phyloP scores from a whole-genome alignment of 2,329 filamentous ascomycete species.

The Stachybotrys chartarum region DNA sequence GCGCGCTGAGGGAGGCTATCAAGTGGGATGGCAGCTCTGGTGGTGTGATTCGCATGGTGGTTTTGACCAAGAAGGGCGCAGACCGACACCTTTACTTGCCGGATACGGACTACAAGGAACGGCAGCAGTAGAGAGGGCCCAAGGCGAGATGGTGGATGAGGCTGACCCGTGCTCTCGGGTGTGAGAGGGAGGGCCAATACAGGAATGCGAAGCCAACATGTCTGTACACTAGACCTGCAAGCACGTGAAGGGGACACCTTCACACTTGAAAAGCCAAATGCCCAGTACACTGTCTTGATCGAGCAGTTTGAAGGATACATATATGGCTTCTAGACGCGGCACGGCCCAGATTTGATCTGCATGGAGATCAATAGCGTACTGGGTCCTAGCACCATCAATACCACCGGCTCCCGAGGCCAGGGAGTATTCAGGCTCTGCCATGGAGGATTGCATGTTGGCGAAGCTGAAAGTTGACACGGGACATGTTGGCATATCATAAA shows the following conservation, averaged over 20 bases:
- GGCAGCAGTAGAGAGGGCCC: slow-evolving; percentile 47
- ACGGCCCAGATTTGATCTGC: too few species aligned
- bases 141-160: not conserved
- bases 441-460: too few species aligned
- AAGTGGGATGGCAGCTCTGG: slow-evolving; percentile 99
- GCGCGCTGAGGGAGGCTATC: slow-evolving; percentile 85
- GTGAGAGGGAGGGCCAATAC: not conserved
- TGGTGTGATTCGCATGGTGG: slow-evolving; percentile 96
- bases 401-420: too few species aligned
- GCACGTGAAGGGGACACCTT: not conserved
- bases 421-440: too few species aligned
- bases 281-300: too few species aligned
- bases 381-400: too few species aligned
- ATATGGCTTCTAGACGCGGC: too few species aligned
- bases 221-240: not conserved
- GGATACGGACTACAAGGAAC: slow-evolving; percentile 75
- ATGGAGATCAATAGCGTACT: too few species aligned
- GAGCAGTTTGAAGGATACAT: too few species aligned
- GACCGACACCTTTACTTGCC: slow-evolving; percentile 93
- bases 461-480: too few species aligned
- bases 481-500: too few species aligned
- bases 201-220: not conserved
- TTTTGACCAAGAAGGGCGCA: slow-evolving; percentile 82
- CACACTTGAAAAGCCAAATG: too few species aligned
- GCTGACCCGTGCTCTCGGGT: not conserved